A percentile compares a stretch with the other conserved stretches of the same genome.
phyloP scores from a whole-genome alignment of 2,329 filamentous ascomycete genomes.

The Endoconidiophora laricicola region DNA sequence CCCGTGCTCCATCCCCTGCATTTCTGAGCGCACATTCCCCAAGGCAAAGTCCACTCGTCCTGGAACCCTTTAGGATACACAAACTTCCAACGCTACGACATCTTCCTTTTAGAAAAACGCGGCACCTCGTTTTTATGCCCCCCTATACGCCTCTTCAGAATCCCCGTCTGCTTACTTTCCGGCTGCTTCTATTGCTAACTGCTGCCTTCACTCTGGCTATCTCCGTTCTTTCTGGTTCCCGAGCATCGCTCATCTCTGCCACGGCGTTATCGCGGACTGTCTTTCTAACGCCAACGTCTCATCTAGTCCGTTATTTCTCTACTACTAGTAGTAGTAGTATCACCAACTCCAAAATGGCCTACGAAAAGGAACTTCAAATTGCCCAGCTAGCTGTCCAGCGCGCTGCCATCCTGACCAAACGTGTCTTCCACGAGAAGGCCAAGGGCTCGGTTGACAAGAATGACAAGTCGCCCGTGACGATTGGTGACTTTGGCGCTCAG shows the following conservation, averaged over 20 bases:
- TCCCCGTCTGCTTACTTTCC: neutral
- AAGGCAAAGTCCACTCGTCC: neutral
- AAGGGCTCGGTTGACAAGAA: conserved; percentile 83
- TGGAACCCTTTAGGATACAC: neutral
- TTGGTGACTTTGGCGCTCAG: conserved; percentile 95
- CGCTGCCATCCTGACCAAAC: conserved; percentile 38
- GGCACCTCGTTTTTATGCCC: too few relatives aligned
- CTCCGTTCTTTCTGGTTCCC: conserved; percentile 1
- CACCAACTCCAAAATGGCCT: conserved; percentile 21
- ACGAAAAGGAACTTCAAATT: conserved; percentile 56
- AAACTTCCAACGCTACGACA: too few relatives aligned
- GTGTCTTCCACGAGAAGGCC: conserved; percentile 57
- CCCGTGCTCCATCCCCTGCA: neutral
- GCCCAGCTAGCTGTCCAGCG: conserved; percentile 82
- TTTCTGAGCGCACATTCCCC: neutral
- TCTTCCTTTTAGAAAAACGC: too few relatives aligned
- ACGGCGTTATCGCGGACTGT: neutral
- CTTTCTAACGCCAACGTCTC: conserved; percentile 2
- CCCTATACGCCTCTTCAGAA: too few relatives aligned
- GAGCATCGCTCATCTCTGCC: neutral
- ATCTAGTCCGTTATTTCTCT: conserved; percentile 1
- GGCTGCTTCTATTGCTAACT: neutral
- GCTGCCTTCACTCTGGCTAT: neutral
- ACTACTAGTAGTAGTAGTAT: neutral
- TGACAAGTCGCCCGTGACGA: conserved; percentile 91